These are phyloP conservation scores for Blakeslea trispora DNA, from an alignment of 371 early-diverging fungal genomes.

Conservation along the genomic window DNA sequence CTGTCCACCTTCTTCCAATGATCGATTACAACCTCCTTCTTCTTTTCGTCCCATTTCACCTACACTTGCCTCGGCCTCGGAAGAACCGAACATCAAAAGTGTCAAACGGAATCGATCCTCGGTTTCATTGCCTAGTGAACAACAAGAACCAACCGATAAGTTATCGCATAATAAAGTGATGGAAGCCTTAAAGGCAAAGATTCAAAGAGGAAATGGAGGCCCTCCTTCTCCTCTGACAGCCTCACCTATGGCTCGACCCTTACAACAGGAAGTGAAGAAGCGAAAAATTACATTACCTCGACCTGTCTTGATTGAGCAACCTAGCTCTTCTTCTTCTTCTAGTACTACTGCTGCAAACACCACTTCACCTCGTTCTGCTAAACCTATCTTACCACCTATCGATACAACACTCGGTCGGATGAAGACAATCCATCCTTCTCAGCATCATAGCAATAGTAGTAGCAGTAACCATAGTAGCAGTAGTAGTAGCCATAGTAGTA, in stretches of 20 bases:
- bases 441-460: not conserved
- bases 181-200: conserved; percentile 42
- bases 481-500: conserved; percentile 1
- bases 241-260: not conserved
- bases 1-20: conserved; percentile 20
- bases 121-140: conserved; percentile 10
- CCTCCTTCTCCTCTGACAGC: conserved; percentile 19
- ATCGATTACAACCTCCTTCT: not conserved
- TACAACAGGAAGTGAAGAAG: conserved; percentile 2
- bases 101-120: conserved; percentile 19
- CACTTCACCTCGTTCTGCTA: conserved; percentile 41
- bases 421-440: conserved; percentile 2
- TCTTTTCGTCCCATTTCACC: conserved; percentile 14
- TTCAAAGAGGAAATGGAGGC: conserved; percentile 24
- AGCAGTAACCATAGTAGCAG: not conserved
- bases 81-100: conserved; percentile 1
- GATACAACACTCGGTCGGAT: conserved; percentile 38
- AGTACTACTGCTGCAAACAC: conserved; percentile 19
- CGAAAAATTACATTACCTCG: conserved; percentile 17
- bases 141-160: conserved; percentile 15
- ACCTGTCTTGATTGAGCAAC: conserved; percentile 9
- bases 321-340: conserved; percentile 3
- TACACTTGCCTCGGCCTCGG: conserved; percentile 8
- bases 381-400: conserved; percentile 41
- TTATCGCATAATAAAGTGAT: conserved; percentile 38